Base-by-base conservation (phyloP, 2,329 filamentous ascomycete genomes). In the Colletotrichum chrysophilum region DNA sequence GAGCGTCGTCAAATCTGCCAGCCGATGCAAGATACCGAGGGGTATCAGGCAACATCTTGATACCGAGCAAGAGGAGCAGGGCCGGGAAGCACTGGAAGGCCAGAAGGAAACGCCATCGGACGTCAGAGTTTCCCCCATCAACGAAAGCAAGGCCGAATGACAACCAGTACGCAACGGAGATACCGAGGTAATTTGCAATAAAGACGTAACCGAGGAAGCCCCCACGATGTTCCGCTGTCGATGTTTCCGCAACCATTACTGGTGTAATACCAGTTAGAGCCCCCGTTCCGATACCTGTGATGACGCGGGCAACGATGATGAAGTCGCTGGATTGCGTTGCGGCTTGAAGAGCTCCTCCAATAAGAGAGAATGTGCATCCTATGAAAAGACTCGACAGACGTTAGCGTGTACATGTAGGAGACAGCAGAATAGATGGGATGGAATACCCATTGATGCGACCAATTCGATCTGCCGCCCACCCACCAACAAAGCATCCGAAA, bases 401-500 rank as follows among this genome's bases (percentile, higher is more conserved):
- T 38, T 18, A 38, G 36, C 14, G 14, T 16, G 14, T 18, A 18
- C 36, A 38, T 38, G 36, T 38, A 38, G 14, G 36, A 38, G 4
- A 18, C 36, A 38, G 14, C 16, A 9, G 36, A 56, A 26, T 21
- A 24, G 2, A 12, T 34, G 18, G 52, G 13, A n/a, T 28, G 16
- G 9, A 18, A 38, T 38, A 78, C 76, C 75, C 74, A 36, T 87
- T 88, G 78, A 89, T 89, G 34, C 89, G 87, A n/a, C 89, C 89
- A 48, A 89, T 85, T 24, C 84, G 85, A 78, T 91, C 89, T n/a
- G 87, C 89, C 24, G 87, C 80, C 85, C 86, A 87, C 43, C 84
- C 88, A 13, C 88, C 88, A 13, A 83, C 79, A 77, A 89, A 89
- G 78, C 88, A 89, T 14, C 87, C 88, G 68, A 87, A 86, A 72